Evolutionary conservation across 192 early-diverging fungal genomes (phyloP), one percentile per base, ranked within the genome.

Genomic region (Coemansia furcata): DNA sequence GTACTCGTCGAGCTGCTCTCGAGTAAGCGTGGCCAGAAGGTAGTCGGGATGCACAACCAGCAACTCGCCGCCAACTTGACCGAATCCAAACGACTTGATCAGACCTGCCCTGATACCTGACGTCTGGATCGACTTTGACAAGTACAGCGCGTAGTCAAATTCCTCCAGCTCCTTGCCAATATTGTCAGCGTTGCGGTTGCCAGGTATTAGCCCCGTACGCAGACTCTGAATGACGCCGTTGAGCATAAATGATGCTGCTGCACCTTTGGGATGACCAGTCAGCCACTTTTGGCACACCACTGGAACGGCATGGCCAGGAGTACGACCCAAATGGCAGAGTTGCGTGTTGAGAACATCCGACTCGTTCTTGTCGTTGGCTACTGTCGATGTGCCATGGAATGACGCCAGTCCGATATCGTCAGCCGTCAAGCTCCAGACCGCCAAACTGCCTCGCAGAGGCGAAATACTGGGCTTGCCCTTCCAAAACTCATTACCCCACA

Each of bases 281-380:
- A 97, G 84, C 80, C 94, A 90, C 80, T 97, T 97, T 64, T 97
- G 95, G 85, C 90, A 91, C 65, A 97, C 86, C n/a, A 87, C 83
- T 9, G 94, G 92, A 47, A 90, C 68, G 23, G 87, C 87, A 62
- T 97, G 93, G 62, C 95, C 95, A 58, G 86, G 88, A 54, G 88
- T 87, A 54, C 94, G 89, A n/a, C 95, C 94, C n/a, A n/a, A n/a
- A n/a, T n/a, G n/a, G n/a, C 43, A 97, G 66, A 97, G 73, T 82
- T 97, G 94, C 66, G 90, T 84, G 84, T 95, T 93, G 55, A 94
- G 62, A 3, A 93, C 93, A 15, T 89, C 88, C 6, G 94, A 97
- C 76, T 96, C 93, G 82, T 96, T 98, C 86, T 92, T 90, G 80
- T 98, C 95, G 75, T 98, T 98, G 46, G 94, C 93, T 76, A 90